Percentiles rank a stretch among this genome's conserved stretches.
Evolutionary conservation across 352 stramenopile genomes (phyloP).

Genomic region (Globisporangium alternatum): DNA sequence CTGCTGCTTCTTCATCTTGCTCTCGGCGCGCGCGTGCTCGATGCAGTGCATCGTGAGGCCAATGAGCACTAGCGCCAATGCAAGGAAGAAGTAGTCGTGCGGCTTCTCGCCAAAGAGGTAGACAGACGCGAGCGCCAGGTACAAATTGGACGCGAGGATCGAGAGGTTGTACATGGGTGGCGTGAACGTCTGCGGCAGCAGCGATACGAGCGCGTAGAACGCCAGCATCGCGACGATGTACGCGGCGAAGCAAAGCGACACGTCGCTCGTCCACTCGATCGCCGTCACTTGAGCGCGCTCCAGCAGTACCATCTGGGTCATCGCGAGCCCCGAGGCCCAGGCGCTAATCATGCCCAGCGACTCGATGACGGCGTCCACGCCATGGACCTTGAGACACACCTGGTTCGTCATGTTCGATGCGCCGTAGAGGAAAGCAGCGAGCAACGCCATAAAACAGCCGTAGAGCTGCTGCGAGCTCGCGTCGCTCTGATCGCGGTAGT

Average conservation of each 20-base stretch:
- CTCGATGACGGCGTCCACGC: constrained; percentile 27
- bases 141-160: constrained; percentile 36
- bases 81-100: constrained; percentile 16
- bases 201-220: constrained; percentile 38
- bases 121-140: constrained; percentile 28
- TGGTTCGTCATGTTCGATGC: constrained; percentile 39
- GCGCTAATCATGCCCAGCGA: constrained; percentile 29
- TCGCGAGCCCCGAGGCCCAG: constrained; percentile 25
- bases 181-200: constrained; percentile 25
- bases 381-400: constrained; percentile 27
- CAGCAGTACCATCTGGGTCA: constrained; percentile 27
- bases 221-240: constrained; percentile 35
- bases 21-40: constrained; percentile 12
- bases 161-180: constrained; percentile 38
- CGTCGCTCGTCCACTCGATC: constrained; percentile 27
- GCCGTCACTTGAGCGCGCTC: constrained; percentile 23
- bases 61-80: constrained; percentile 29
- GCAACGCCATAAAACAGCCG: constrained; percentile 28
- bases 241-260: constrained; percentile 26
- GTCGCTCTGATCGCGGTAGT: constrained; percentile 15
- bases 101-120: constrained; percentile 27
- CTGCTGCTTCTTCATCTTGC: neutral
- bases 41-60: constrained; percentile 30
- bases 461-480: constrained; percentile 26
- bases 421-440: constrained; percentile 34